Conservation (phyloP, 192 early-diverging fungal species). For the Powellomyces hirtus region DNA sequence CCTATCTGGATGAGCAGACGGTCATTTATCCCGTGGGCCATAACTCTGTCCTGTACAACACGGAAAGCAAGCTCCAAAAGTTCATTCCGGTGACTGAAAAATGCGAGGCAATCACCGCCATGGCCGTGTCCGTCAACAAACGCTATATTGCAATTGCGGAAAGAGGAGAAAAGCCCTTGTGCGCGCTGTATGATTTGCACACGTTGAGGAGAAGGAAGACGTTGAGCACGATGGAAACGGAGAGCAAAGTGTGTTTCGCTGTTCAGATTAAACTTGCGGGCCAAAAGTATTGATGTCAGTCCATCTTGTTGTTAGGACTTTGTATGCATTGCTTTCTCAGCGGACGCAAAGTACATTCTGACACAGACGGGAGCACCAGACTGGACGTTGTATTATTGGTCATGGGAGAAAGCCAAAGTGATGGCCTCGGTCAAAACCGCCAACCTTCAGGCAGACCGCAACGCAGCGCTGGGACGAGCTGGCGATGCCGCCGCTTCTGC, state of each 20-base stretch:
- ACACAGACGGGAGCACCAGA: conserved; percentile 56
- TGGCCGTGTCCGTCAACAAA: conserved; percentile 49
- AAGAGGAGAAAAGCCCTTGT: conserved; percentile 42
- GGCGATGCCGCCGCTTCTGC: neutral
- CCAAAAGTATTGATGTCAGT: too few species aligned
- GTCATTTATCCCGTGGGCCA: conserved; percentile 59
- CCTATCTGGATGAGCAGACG: conserved; percentile 57
- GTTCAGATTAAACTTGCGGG: too few species aligned
- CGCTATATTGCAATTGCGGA: conserved; percentile 57
- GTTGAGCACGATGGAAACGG: conserved; percentile 35
- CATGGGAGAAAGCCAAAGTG: conserved; percentile 58
- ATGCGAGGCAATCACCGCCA: conserved; percentile 51
- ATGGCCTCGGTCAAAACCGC: conserved; percentile 47
- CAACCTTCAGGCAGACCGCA: conserved; percentile 4
- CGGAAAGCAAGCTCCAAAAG: conserved; percentile 51
- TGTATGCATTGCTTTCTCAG: conserved; percentile 55
- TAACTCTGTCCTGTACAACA: conserved; percentile 57
- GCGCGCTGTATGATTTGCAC: conserved; percentile 52
- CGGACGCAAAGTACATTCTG: conserved; percentile 56
- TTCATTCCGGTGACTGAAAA: conserved; percentile 58
- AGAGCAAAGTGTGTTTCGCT: conserved; percentile 43
- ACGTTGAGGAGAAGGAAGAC: conserved; percentile 53
- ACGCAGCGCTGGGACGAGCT: neutral
- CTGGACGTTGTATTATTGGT: conserved; percentile 60
- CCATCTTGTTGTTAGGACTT: conserved; percentile 41